Base-by-base conservation (phyloP, 306 rosid species). In the Ormosia emarginata region DNA sequence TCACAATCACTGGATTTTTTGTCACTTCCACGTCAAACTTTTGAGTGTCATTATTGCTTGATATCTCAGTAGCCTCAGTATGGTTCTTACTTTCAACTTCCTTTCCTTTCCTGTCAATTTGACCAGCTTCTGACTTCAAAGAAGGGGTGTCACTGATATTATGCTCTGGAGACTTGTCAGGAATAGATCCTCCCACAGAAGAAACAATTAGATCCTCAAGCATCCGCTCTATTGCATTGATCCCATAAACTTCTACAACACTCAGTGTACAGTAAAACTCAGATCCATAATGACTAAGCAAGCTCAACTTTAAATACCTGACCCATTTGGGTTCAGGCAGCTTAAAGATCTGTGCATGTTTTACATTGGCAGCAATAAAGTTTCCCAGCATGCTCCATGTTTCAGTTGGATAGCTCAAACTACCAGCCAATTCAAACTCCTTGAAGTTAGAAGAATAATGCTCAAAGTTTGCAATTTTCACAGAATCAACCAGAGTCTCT, bases 211-310 rank as follows among this genome's bases (percentile, higher is more conserved):
- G 88, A 90, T 93, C 98, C 87, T 93, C 92, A 24, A 95, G 98
- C 98, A 93, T 95, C 69, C 92, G 49, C 86, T 91, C 98, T 3
- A 95, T 84, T 41, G 91, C 95, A 86, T 95, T 90, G 49, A 95
- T 89, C 8, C 98, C 98, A 81, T 90, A 91, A 71, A 93, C 97
- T 84, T 93, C 97, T 18, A 95, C 59, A 66, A 88, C 88, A 87
- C 98, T 95, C 4, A 95, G 39, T 8, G 95, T 95, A 92, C 98
- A 95, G 85, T 95, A 93, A 79, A 95, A 95, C 79, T 93, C 98
- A 33, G 98, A 88, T 57, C 98, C 98, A 69, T 93, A 89, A 86
- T 95, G 98, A 79, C 95, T 91, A 34, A 75, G 85, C 44, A 95
- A 73, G 73, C 87, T 88, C 82, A 95, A 71, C 47, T 93, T 95